A percentile compares a stretch with the other conserved stretches of the same genome.
Conservation (phyloP, 2,329 filamentous ascomycete genomes). For the Diplodia scrobiculata region DNA sequence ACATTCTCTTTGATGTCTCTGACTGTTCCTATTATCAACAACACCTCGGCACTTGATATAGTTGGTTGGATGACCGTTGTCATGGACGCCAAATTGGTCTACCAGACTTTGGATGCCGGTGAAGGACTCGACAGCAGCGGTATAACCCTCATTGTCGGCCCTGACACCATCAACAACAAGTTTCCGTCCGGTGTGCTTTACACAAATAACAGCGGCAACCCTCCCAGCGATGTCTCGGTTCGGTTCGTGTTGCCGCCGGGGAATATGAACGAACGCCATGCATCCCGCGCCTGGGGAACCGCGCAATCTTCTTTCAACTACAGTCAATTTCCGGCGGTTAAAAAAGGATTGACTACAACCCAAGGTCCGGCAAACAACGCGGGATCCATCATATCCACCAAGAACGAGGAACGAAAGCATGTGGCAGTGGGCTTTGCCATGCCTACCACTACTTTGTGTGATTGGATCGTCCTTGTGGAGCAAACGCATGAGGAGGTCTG, state of each 20-base stretch:
- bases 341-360: conserved; percentile 60
- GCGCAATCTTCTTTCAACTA: conserved; percentile 57
- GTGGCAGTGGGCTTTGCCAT: conserved; percentile 83
- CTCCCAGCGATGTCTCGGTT: conserved; percentile 37
- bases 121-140: conserved; percentile 74
- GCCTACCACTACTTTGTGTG: conserved; percentile 66
- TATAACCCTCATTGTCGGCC: conserved; percentile 69
- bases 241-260: conserved; percentile 43
- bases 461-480: conserved; percentile 84
- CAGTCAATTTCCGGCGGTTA: conserved; percentile 63
- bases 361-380: conserved; percentile 55
- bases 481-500: conserved; percentile 74
- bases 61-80: conserved; percentile 83
- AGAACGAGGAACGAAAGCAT: conserved; percentile 67
- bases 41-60: conserved; percentile 61
- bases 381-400: conserved; percentile 66
- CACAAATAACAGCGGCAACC: conserved; percentile 31
- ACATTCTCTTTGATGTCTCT: conserved; percentile 77
- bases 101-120: conserved; percentile 61
- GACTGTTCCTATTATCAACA: conserved; percentile 76
- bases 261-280: conserved; percentile 38
- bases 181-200: conserved; percentile 45
- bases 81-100: conserved; percentile 66
- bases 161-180: conserved; percentile 64
- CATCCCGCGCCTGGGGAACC: conserved; percentile 36